A percentile compares a stretch with the other conserved stretches of the same genome.
Evolutionary conservation across 1,284 basidiomycete species (phyloP).

Genomic region (Coriolopsis trogii): DNA sequence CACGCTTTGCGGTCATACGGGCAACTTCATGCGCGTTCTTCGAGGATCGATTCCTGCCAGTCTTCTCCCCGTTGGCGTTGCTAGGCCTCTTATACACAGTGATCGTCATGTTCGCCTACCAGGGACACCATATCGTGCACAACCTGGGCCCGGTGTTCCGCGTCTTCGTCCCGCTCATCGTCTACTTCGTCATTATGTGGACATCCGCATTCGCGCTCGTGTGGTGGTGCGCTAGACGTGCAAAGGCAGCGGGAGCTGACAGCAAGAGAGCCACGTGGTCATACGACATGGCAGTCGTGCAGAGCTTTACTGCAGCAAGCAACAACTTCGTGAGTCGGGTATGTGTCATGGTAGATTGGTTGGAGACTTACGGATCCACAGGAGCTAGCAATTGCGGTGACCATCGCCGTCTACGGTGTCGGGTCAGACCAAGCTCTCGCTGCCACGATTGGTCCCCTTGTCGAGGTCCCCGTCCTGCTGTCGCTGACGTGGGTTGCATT

Average conservation of each 20-base stretch:
- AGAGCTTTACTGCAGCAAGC: conserved; percentile 61
- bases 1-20: conserved; percentile 60
- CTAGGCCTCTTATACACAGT: conserved; percentile 80
- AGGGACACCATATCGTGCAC: conserved; percentile 59
- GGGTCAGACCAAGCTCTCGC: conserved; percentile 77
- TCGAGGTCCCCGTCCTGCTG: conserved; percentile 81
- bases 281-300: conserved; percentile 74
- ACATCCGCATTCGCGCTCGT: conserved; percentile 60
- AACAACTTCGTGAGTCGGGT: conserved; percentile 52
- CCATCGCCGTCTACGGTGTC: conserved; percentile 78
- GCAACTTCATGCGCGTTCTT: conserved; percentile 54
- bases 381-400: conserved; percentile 86
- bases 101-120: conserved; percentile 78
- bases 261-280: conserved; percentile 39
- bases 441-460: conserved; percentile 77
- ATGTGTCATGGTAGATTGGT: neutral
- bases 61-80: conserved; percentile 73
- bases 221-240: conserved; percentile 43
- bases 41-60: conserved; percentile 62
- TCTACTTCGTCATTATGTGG: conserved; percentile 86
- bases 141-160: conserved; percentile 78
- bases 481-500: conserved; percentile 74
- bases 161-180: conserved; percentile 77
- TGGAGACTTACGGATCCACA: conserved; percentile 19
- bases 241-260: conserved; percentile 25